Evolutionary conservation across 2,329 filamentous ascomycete species (phyloP).

Genomic region (Pseudocercospora crystallina): DNA sequence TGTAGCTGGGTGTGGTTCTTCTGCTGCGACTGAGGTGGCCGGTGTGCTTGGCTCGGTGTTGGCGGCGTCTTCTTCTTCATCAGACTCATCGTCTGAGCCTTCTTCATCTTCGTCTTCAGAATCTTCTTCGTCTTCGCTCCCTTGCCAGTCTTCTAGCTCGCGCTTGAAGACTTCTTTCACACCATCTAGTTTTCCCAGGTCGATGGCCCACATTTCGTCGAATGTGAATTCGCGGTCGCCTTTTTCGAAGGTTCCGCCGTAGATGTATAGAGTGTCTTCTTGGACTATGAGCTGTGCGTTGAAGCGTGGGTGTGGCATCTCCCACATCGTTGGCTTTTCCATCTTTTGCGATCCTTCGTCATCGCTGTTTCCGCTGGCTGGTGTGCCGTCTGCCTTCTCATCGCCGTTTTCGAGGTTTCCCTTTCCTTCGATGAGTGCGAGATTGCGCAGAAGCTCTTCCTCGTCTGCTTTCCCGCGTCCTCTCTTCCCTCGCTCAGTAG

Average conservation of each 20-base stretch:
- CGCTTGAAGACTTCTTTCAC: conserved; percentile 87
- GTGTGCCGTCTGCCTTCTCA: conserved; percentile 38
- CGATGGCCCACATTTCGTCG: conserved; percentile 89
- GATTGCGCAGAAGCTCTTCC: conserved; percentile 81
- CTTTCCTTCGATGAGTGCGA: conserved; percentile 80
- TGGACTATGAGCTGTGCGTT: conserved; percentile 89
- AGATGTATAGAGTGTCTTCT: conserved; percentile 89
- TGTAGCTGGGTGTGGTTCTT: conserved; percentile 17
- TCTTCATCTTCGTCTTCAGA: conserved; percentile 52
- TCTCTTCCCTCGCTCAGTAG: conserved; percentile 57
- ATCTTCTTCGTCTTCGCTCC: conserved; percentile 45
- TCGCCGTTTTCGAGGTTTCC: conserved; percentile 56
- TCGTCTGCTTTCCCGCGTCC: conserved; percentile 86
- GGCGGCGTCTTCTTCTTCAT: conserved; percentile 45
- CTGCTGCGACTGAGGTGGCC: conserved; percentile 24
- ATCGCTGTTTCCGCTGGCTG: conserved; percentile 40
- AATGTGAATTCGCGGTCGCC: conserved; percentile 94
- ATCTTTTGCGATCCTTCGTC: conserved; percentile 55
- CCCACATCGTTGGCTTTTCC: conserved; percentile 64
- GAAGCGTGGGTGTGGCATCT: conserved; percentile 86
- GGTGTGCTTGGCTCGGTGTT: conserved; percentile 49
- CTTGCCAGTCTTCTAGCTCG: conserved; percentile 82
- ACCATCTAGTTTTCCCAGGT: conserved; percentile 91
- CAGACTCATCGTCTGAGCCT: conserved; percentile 58
- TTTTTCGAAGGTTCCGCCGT: conserved; percentile 92